phyloP scores from a whole-genome alignment of 495 filamentous ascomycete genomes.

The Aspergillus saccharolyticus region DNA sequence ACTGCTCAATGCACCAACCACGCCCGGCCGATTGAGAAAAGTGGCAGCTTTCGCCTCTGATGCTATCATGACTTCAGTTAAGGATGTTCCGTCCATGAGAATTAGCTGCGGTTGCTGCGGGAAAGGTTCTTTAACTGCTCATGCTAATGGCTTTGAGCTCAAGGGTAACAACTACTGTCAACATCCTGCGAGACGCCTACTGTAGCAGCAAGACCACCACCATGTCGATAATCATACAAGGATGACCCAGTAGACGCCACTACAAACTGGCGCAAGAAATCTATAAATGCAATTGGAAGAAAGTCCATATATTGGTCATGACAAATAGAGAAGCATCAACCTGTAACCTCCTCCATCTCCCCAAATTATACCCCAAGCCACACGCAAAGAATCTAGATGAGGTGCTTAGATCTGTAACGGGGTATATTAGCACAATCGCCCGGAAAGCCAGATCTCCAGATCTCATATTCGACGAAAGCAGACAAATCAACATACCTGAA shows the following conservation, averaged over 20 bases:
- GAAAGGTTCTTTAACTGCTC: background rate
- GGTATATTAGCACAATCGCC: background rate
- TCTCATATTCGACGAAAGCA: background rate
- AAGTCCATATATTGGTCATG: slow-evolving; percentile 28
- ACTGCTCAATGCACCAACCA: slow-evolving; percentile 20
- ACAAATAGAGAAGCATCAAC: slow-evolving; percentile 17
- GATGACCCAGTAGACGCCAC: slow-evolving; percentile 27
- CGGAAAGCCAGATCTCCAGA: background rate
- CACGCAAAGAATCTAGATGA: slow-evolving; percentile 54
- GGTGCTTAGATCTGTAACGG: slow-evolving; percentile 66
- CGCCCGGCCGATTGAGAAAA: slow-evolving; percentile 12
- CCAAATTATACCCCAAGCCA: slow-evolving; percentile 6
- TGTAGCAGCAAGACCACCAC: no score
- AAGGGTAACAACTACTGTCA: no score
- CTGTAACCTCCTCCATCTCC: slow-evolving; percentile 9
- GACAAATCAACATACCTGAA: slow-evolving; percentile 61
- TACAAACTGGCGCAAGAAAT: slow-evolving; percentile 24
- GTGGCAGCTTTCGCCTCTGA: background rate
- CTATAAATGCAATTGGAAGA: slow-evolving; percentile 24
- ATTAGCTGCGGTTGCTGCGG: background rate
- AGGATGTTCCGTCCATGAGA: background rate
- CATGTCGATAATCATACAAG: slow-evolving; percentile 20
- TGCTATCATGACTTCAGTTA: slow-evolving; percentile 1
- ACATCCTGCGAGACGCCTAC: no score
- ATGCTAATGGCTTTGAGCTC: background rate